phyloP scores from a whole-genome alignment of 2,329 filamentous ascomycete genomes.

The Bipolaris gigantea region DNA sequence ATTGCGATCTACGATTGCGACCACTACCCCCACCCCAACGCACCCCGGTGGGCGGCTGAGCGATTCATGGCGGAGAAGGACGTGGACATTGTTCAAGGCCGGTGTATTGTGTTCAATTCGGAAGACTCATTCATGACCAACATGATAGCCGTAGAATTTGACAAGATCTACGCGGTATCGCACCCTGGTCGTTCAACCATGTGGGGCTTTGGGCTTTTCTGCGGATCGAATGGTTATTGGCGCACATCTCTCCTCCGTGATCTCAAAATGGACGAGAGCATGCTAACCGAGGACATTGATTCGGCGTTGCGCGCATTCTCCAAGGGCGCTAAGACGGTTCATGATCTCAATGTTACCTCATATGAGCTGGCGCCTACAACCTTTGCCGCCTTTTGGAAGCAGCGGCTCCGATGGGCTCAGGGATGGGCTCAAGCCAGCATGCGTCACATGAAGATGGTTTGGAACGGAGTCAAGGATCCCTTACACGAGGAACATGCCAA shows the following conservation, averaged over 20 bases:
- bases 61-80: conserved; percentile 48
- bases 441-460: conserved; percentile 48
- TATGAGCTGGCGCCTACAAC: conserved; percentile 54
- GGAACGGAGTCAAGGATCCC: conserved; percentile 45
- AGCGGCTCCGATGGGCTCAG: conserved; percentile 55
- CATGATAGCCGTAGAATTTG: conserved; percentile 55
- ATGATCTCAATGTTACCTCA: conserved; percentile 54
- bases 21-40: conserved; percentile 55
- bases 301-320: conserved; percentile 52
- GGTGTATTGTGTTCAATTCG: conserved; percentile 55
- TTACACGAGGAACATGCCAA: conserved; percentile 30
- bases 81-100: conserved; percentile 54
- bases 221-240: conserved; percentile 56
- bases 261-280: conserved; percentile 55
- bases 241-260: conserved; percentile 48
- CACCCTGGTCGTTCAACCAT: conserved; percentile 53
- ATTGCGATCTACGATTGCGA: conserved; percentile 56
- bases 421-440: conserved; percentile 55
- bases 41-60: conserved; percentile 53
- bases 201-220: conserved; percentile 55
- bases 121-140: conserved; percentile 48
- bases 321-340: conserved; percentile 49
- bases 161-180: conserved; percentile 57
- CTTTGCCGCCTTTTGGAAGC: conserved; percentile 52
- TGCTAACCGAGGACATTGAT: conserved; percentile 57